phyloP scores from a whole-genome alignment of 2,329 filamentous ascomycete genomes.

The Seiridium cupressi region DNA sequence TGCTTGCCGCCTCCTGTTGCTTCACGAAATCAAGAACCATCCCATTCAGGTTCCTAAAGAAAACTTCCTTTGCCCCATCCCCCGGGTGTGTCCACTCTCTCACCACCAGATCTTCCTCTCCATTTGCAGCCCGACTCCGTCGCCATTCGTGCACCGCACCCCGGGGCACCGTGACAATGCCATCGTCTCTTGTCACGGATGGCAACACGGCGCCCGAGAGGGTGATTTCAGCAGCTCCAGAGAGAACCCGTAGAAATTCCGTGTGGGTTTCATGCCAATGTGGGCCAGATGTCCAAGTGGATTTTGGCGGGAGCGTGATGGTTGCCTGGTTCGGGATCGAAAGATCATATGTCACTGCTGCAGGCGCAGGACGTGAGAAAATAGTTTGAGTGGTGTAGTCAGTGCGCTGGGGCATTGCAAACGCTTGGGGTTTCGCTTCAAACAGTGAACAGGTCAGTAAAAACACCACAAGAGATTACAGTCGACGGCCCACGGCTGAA shows the following conservation, averaged over 20 bases:
- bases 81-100: conserved; percentile 42
- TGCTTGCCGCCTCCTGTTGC: not conserved
- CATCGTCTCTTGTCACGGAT: conserved; percentile 16
- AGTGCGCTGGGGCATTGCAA: not conserved
- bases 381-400: not conserved
- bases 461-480: too few species aligned
- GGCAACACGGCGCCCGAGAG: conserved; percentile 31
- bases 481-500: too few species aligned
- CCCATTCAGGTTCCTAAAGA: conserved; percentile 50
- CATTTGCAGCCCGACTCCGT: conserved; percentile 30
- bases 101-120: conserved; percentile 39
- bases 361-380: conserved; percentile 47
- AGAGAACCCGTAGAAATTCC: conserved; percentile 41
- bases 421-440: too few species aligned
- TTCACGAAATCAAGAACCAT: conserved; percentile 28
- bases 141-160: conserved; percentile 44
- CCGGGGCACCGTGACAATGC: conserved; percentile 32
- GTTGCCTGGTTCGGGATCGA: conserved; percentile 33
- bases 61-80: conserved; percentile 43
- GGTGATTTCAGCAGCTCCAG: conserved; percentile 15
- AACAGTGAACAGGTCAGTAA: too few species aligned
- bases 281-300: conserved; percentile 45
- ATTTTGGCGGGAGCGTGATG: conserved; percentile 40
- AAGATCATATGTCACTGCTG: conserved; percentile 58
- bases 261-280: conserved; percentile 48